Base-by-base conservation (phyloP, 106 monocot genomes). In the Dendrobium nobile region DNA sequence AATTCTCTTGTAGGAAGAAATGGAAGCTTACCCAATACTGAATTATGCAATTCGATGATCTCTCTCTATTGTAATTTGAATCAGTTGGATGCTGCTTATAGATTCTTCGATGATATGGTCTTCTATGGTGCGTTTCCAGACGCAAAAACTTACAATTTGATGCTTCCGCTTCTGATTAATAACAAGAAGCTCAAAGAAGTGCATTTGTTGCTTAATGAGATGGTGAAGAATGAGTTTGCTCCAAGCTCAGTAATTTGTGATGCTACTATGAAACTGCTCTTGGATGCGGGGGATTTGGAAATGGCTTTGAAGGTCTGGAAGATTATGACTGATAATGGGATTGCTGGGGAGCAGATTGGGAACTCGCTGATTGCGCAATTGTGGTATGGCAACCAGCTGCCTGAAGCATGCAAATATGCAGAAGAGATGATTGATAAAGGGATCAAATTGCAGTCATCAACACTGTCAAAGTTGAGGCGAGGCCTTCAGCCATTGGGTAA, bases 361-460 rank as follows among this genome's bases (percentile, higher is more conserved):
- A 96, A 96, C 74, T n/a, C 42, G 78, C 28, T 93, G 67, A 79
- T 96, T 11, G 17, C 13, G 16, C 68, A 33, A 56, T 75, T 92
- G 72, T 37, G 82, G 7, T 82, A 86, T 4, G 2, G 78, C 13
- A 80, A 88, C 7, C 84, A 28, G 81, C 79, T 96, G 22, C 91
- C 93, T 0, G 96, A 96, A 77, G 93, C 91, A 70, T 96, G 96
- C 78, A 91, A 86, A 82, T 81, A 77, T 79, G 93, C 91, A 5
- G 93, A 96, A 75, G 85, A 89, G 72, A 87, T 93, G 85, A 89
- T 93, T n/a, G 93, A 96, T 64, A 84, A 74, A 15, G 82, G 89
- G 33, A 86, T 96, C 72, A 96, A 90, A 85, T 72, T 96, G 79
- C 79, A 77, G 27, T 93, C 93, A 16, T 80, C 87, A 0, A 93